Conservation (phyloP, 2,329 filamentous ascomycete species). For the Fusarium sacchari region DNA sequence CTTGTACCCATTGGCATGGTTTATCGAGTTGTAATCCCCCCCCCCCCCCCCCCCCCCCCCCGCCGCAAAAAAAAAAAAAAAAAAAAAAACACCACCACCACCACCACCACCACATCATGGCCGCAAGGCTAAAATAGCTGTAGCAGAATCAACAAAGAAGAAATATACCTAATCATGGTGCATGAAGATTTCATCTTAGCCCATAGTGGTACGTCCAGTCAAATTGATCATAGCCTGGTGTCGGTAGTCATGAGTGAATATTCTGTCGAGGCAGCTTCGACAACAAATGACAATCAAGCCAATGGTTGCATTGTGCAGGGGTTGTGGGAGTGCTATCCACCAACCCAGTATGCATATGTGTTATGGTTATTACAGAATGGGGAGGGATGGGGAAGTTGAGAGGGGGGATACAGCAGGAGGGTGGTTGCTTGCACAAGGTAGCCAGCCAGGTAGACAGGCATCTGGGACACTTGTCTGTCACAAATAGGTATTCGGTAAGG, state of each 20-base stretch:
- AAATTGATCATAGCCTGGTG: neutral
- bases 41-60: no score
- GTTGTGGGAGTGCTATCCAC: constrained; percentile 12
- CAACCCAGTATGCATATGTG: constrained; percentile 32
- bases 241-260: neutral
- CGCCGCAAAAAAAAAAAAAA: no score
- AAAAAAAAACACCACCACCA: no score
- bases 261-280: neutral
- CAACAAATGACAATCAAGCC: constrained; percentile 4
- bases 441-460: neutral
- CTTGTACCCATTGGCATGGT: no score
- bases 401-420: neutral
- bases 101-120: neutral
- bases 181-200: neutral
- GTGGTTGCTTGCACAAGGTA: neutral
- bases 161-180: neutral
- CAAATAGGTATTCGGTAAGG: neutral
- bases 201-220: neutral
- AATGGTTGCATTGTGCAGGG: constrained; percentile 15
- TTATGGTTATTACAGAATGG: constrained; percentile 37
- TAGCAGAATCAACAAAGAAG: neutral
- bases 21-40: neutral
- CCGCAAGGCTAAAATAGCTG: neutral
- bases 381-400: neutral
- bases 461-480: neutral